These are phyloP conservation scores for Grosmannia clavigera DNA, from an alignment of 2,329 filamentous ascomycete species.

Conservation along the genomic window DNA sequence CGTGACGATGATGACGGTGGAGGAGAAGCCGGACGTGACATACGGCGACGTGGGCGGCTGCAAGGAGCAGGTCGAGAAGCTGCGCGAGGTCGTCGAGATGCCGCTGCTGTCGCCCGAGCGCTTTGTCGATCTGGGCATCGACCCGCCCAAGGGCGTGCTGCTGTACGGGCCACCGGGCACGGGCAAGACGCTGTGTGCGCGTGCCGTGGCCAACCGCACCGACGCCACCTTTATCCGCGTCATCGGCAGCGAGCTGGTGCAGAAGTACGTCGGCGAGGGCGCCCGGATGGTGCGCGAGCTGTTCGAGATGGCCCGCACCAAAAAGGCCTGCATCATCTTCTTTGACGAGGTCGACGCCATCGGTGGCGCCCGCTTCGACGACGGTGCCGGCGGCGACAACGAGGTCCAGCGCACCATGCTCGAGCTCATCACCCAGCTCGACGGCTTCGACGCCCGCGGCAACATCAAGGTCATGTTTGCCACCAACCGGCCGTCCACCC, in stretches of 20 bases:
- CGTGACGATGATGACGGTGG: slow-evolving; percentile 99
- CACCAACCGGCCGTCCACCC: slow-evolving; percentile 98
- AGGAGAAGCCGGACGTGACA: slow-evolving; percentile 98
- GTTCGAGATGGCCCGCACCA: slow-evolving; percentile 98
- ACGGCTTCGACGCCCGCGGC: slow-evolving; percentile 96
- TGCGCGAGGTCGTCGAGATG: slow-evolving; percentile 98
- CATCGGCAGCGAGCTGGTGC: slow-evolving; percentile 93
- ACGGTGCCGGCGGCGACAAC: slow-evolving; percentile 89
- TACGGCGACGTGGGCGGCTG: slow-evolving; percentile 98
- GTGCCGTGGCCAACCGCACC: slow-evolving; percentile 94
- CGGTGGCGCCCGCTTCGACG: slow-evolving; percentile 96
- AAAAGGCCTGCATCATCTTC: slow-evolving; percentile 99
- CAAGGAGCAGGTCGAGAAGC: slow-evolving; percentile 99
- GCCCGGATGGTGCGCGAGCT: slow-evolving; percentile 97
- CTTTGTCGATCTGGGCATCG: slow-evolving; percentile 97
- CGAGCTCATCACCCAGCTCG: slow-evolving; percentile 93
- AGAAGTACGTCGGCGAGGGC: slow-evolving; percentile 98
- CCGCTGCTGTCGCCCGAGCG: slow-evolving; percentile 89
- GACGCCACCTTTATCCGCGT: slow-evolving; percentile 98
- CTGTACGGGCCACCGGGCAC: slow-evolving; percentile 95
- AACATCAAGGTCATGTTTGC: slow-evolving; percentile 99
- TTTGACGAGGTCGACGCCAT: slow-evolving; percentile 99
- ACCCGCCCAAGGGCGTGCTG: slow-evolving; percentile 92
- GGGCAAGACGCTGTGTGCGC: slow-evolving; percentile 96
- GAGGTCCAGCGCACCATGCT: slow-evolving; percentile 98